These are phyloP conservation scores for Backusella circina DNA, from an alignment of 192 early-diverging fungal genomes.

Conservation along the genomic window DNA sequence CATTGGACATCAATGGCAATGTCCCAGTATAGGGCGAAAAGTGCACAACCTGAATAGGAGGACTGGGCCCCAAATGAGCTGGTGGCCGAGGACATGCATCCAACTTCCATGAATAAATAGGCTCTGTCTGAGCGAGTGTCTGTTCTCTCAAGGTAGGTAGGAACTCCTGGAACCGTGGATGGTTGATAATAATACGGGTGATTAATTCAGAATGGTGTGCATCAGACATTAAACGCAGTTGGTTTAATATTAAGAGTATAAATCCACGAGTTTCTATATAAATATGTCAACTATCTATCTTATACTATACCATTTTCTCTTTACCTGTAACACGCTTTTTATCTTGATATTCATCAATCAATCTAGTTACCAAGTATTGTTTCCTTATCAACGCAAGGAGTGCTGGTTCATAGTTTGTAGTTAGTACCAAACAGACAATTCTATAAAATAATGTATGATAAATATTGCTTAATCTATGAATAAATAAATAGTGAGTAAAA, in stretches of 20 bases:
- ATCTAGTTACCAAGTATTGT: slow-evolving; percentile 19
- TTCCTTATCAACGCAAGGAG: slow-evolving; percentile 16
- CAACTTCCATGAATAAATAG: slow-evolving; percentile 22
- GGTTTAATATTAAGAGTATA: slow-evolving; percentile 30
- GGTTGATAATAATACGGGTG: slow-evolving; percentile 4
- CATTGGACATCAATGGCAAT: slow-evolving; percentile 18
- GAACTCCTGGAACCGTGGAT: slow-evolving; percentile 21
- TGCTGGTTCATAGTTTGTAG: slow-evolving; percentile 10
- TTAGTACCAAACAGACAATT: slow-evolving; percentile 14
- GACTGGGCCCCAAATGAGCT: slow-evolving; percentile 25
- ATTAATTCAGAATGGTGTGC: slow-evolving; percentile 10
- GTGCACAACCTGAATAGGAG: slow-evolving; percentile 17
- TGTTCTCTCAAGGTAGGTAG: slow-evolving; percentile 17
- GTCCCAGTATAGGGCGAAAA: slow-evolving; percentile 25
- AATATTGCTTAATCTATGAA: slow-evolving; percentile 21
- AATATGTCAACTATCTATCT: background rate
- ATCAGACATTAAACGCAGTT: slow-evolving; percentile 22
- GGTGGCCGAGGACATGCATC: slow-evolving; percentile 24
- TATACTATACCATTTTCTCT: background rate
- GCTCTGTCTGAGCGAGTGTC: slow-evolving; percentile 19
- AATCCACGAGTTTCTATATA: slow-evolving; percentile 21
- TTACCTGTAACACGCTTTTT: slow-evolving; percentile 27
- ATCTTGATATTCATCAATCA: slow-evolving; percentile 27
- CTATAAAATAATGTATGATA: slow-evolving; percentile 33
- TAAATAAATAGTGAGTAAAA: background rate